These are phyloP conservation scores for Klebsormidium nitens DNA, from an alignment of 139 green algal genomes.

Conservation along the genomic window DNA sequence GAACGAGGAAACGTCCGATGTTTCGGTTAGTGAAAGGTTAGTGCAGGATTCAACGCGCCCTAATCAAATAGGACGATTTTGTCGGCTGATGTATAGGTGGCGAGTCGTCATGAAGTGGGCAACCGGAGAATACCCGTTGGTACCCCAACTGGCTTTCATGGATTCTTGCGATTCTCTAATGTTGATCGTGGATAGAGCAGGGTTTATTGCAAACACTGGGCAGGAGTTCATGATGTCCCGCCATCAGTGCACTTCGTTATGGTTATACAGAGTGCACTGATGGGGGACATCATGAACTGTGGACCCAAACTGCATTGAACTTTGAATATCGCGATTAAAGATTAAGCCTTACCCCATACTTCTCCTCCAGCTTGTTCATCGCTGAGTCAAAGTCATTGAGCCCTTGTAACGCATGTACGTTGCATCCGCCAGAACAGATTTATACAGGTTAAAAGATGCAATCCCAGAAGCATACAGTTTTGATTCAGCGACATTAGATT, in stretches of 20 bases:
- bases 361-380: slow-evolving; percentile 92
- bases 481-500: background rate
- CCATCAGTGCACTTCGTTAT: too few species aligned
- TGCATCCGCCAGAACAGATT: slow-evolving; percentile 58
- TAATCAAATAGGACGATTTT: background rate
- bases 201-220: too few species aligned
- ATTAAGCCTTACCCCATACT: background rate
- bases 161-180: too few species aligned
- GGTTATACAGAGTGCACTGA: too few species aligned
- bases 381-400: slow-evolving; percentile 83
- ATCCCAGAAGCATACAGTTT: background rate
- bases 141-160: background rate
- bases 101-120: background rate
- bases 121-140: background rate
- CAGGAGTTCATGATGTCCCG: too few species aligned
- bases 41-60: background rate
- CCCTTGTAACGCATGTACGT: slow-evolving; percentile 83
- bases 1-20: slow-evolving; percentile 42
- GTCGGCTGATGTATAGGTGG: background rate
- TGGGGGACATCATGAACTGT: too few species aligned
- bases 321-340: background rate
- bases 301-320: background rate
- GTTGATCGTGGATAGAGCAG: too few species aligned
- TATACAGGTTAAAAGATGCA: background rate
- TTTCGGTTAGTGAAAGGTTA: background rate